Evolutionary conservation across 352 stramenopile species (phyloP), one percentile per base, ranked within the genome.

Genomic region (Globisporangium ultimum): DNA sequence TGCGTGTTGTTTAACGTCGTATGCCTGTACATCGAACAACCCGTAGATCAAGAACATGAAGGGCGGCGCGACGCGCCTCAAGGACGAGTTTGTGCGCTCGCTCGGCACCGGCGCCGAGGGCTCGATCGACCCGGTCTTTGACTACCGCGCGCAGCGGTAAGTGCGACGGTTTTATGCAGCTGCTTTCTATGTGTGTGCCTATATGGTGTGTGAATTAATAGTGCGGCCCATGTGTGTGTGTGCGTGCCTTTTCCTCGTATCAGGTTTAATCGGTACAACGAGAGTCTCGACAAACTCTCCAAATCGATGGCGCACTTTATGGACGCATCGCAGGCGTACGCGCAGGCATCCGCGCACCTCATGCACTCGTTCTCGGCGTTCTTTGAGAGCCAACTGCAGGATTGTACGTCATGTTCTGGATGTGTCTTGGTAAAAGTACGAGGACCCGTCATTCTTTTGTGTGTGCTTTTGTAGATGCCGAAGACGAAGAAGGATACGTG

Each of bases 1-100:
- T 28, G 24, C 24, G 24, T 5, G 24, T 5, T 5, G 24, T 22
- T 5, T 51, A 20, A 22, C 12, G n/a, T 3, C 46, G 17, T 51
- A 9, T 51, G 18, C 22, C 2, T 60, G 11, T 48, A 12, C 36
- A 18, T 47, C 11, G 10, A 32, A 7, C 34, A 38, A 50, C 38
- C 22, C 3, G 38, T 50, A 83, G 73, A 74, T 83, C 71, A 83
- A 85, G 70, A 87, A 87, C 58, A 80, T 91, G 68, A 91, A 91
- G 63, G 79, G 89, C 68, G 79, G 80, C 12, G 89, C 79, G 17
- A 76, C 82, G 43, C 89, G 82, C 32, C 61, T 91, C 59, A 91
- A 91, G 58, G 78, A 91, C 53, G 79, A 89, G 64, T 67, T 91
- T 40, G 82, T 80, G 38, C 70, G 82, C 43, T 78, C 73, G 3